Evolutionary conservation across 352 stramenopile species (phyloP).

Genomic region (Pythium oligandrum): DNA sequence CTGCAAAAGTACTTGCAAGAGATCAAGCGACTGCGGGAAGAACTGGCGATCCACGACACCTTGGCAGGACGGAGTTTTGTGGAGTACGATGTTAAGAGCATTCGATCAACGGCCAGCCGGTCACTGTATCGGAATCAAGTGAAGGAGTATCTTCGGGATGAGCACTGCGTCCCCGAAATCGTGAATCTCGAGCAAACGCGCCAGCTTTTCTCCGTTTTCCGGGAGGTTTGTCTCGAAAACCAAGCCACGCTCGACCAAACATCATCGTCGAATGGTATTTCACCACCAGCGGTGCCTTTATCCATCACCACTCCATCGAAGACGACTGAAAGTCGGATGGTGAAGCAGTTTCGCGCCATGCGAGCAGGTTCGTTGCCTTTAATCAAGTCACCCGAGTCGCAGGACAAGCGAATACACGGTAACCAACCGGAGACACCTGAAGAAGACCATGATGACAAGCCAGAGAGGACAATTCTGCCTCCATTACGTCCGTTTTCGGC

Average conservation of each 20-base stretch:
- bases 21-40: slow-evolving; percentile 45
- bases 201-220: slow-evolving; percentile 39
- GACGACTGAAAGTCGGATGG: slow-evolving; percentile 32
- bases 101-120: slow-evolving; percentile 11
- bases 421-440: slow-evolving; percentile 2
- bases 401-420: slow-evolving; percentile 3
- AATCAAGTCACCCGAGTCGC: no score
- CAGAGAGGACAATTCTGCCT: neutral
- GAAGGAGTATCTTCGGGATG: slow-evolving; percentile 33
- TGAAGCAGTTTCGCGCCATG: slow-evolving; percentile 46
- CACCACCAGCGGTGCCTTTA: neutral
- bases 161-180: slow-evolving; percentile 19
- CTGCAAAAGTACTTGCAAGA: slow-evolving; percentile 36
- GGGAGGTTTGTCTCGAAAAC: slow-evolving; percentile 32
- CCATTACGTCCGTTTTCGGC: no score
- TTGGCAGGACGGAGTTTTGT: slow-evolving; percentile 36
- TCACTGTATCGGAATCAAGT: slow-evolving; percentile 20
- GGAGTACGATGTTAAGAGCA: slow-evolving; percentile 25
- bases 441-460: no score
- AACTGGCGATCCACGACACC: slow-evolving; percentile 61
- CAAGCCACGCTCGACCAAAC: neutral
- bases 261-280: neutral
- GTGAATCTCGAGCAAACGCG: slow-evolving; percentile 43
- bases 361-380: slow-evolving; percentile 18
- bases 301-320: slow-evolving; percentile 1